phyloP scores from a whole-genome alignment of 148 eudicot genomes.

The Heliamphora exappendiculata region DNA sequence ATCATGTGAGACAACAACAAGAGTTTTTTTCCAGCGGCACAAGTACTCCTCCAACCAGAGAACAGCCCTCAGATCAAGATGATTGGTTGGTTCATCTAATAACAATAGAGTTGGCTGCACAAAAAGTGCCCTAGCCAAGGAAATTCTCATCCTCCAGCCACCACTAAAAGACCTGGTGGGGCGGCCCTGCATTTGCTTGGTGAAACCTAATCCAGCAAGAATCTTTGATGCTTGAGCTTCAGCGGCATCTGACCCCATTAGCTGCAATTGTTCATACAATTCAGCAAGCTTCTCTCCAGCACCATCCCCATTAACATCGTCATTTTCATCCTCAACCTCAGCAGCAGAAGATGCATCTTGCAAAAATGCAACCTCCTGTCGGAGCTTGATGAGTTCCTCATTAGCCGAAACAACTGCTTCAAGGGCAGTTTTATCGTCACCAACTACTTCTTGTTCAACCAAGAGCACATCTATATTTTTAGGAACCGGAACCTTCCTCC shows the following conservation, averaged over 20 bases:
- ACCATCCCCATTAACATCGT: slow-evolving; percentile 20
- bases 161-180: slow-evolving; percentile 55
- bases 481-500: slow-evolving; percentile 15
- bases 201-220: slow-evolving; percentile 54
- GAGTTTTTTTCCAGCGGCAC: slow-evolving; percentile 60
- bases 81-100: slow-evolving; percentile 60
- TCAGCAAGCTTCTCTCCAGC: slow-evolving; percentile 53
- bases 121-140: slow-evolving; percentile 51
- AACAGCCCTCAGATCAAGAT: slow-evolving; percentile 57
- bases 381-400: slow-evolving; percentile 41
- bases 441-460: slow-evolving; percentile 15
- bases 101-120: slow-evolving; percentile 48
- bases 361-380: slow-evolving; percentile 43
- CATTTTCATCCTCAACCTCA: slow-evolving; percentile 19
- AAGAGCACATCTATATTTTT: slow-evolving; percentile 14
- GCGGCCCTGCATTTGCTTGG: slow-evolving; percentile 53
- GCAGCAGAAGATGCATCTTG: slow-evolving; percentile 32
- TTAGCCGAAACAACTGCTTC: slow-evolving; percentile 39
- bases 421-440: slow-evolving; percentile 13
- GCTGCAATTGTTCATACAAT: slow-evolving; percentile 39
- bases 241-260: slow-evolving; percentile 57
- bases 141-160: slow-evolving; percentile 66
- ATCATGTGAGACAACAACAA: slow-evolving; percentile 58
- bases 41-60: slow-evolving; percentile 60
- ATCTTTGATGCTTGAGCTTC: slow-evolving; percentile 63